These are phyloP conservation scores for Pyrenula massariospora DNA, from an alignment of 495 filamentous ascomycete genomes.

Conservation along the genomic window DNA sequence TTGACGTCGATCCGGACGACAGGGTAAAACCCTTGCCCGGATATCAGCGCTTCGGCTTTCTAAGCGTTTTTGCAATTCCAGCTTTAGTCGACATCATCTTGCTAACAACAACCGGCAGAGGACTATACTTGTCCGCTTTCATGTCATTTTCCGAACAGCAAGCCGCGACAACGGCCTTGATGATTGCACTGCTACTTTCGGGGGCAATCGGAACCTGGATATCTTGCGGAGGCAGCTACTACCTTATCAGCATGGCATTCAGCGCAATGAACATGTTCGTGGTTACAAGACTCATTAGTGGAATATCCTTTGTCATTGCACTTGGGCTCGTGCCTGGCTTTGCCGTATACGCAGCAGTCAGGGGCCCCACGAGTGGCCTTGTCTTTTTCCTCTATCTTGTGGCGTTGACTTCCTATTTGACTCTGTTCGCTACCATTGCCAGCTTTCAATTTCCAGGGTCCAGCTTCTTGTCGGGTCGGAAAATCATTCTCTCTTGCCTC, in stretches of 20 bases:
- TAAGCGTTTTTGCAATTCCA: conserved; percentile 49
- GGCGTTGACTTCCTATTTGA: conserved; percentile 37
- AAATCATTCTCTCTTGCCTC: conserved; percentile 28
- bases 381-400: conserved; percentile 38
- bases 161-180: conserved; percentile 43
- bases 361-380: conserved; percentile 27
- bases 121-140: conserved; percentile 42
- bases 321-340: conserved; percentile 37
- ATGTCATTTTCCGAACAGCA: conserved; percentile 38
- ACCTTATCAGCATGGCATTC: conserved; percentile 48
- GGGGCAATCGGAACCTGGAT: conserved; percentile 51
- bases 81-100: conserved; percentile 48
- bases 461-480: conserved; percentile 38
- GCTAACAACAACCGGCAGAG: conserved; percentile 43
- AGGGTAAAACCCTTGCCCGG: conserved; percentile 29
- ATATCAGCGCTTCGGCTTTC: conserved; percentile 42
- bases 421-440: conserved; percentile 36
- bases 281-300: conserved; percentile 44
- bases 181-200: conserved; percentile 43
- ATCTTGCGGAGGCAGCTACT: conserved; percentile 45
- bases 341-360: conserved; percentile 28
- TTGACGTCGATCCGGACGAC: conserved; percentile 40
- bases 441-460: conserved; percentile 46
- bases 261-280: conserved; percentile 51
- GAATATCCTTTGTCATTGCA: conserved; percentile 40